Evolutionary conservation across 129 eudicot genomes (phyloP).

Genomic region (Deinandra increscens): DNA sequence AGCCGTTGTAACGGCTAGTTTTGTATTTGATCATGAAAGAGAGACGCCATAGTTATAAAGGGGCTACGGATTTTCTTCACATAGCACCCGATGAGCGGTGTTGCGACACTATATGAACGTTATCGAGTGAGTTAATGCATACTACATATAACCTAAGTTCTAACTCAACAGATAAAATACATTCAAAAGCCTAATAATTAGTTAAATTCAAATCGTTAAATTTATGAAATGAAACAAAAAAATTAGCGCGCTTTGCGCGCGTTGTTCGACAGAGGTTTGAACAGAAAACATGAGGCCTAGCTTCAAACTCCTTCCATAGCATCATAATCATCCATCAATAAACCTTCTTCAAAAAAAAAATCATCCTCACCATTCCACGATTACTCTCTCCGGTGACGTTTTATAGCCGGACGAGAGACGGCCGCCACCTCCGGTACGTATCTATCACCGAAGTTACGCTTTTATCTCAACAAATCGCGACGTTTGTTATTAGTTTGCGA

Average conservation of each 20-base stretch:
- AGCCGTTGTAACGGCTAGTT: no score
- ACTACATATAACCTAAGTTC: no score
- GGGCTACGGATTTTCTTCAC: no score
- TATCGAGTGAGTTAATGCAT: no score
- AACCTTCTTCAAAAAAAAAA: conserved; percentile 21
- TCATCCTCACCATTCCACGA: conserved; percentile 22
- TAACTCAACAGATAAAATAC: no score
- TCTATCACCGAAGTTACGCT: background rate
- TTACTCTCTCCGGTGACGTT: conserved; percentile 39
- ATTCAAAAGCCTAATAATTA: no score
- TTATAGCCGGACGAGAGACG: conserved; percentile 34
- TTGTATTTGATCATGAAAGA: no score
- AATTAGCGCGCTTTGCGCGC: conserved; percentile 21
- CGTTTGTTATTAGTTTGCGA: background rate
- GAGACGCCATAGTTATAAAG: no score
- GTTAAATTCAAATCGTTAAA: no score
- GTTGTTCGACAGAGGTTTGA: background rate
- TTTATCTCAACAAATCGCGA: background rate
- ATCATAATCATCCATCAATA: conserved; percentile 22
- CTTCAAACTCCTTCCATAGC: conserved; percentile 13
- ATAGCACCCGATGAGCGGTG: no score
- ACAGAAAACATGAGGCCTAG: conserved; percentile 8
- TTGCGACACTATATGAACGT: no score
- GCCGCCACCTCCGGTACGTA: conserved; percentile 25
- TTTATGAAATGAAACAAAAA: conserved; percentile 10